These are phyloP conservation scores for Hericium erinaceus DNA, from an alignment of 768 basidiomycete species.

Conservation along the genomic window DNA sequence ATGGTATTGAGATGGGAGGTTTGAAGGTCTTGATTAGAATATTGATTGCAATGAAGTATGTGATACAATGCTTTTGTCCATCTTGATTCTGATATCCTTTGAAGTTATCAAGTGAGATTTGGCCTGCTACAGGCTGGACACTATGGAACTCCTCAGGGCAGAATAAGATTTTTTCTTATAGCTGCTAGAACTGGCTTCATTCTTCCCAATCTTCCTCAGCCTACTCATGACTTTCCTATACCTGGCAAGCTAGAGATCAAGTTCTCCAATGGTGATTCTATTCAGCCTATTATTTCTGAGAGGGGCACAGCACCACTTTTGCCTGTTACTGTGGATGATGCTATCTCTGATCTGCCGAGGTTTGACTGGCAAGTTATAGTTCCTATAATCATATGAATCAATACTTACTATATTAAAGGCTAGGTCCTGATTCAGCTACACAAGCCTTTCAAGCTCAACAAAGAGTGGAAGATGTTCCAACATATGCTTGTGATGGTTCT, in stretches of 20 bases:
- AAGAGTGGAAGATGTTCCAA: background rate
- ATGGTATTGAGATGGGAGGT: slow-evolving; percentile 66
- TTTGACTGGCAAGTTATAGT: slow-evolving; percentile 59
- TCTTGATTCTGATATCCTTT: background rate
- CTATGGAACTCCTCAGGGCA: slow-evolving; percentile 36
- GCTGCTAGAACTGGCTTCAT: slow-evolving; percentile 28
- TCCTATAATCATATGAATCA: background rate
- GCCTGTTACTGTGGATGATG: slow-evolving; percentile 57
- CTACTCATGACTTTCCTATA: slow-evolving; percentile 32
- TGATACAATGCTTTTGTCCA: background rate
- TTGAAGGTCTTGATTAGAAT: slow-evolving; percentile 57
- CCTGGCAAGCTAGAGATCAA: slow-evolving; percentile 41
- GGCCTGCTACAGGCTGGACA: slow-evolving; percentile 37
- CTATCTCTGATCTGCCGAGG: slow-evolving; percentile 60
- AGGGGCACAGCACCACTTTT: slow-evolving; percentile 39
- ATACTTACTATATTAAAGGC: no score
- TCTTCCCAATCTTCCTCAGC: slow-evolving; percentile 32
- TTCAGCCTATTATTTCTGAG: slow-evolving; percentile 36
- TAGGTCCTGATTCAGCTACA: no score
- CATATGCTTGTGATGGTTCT: slow-evolving; percentile 31
- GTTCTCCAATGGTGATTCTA: slow-evolving; percentile 30
- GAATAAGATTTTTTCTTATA: slow-evolving; percentile 41
- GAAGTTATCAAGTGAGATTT: slow-evolving; percentile 36
- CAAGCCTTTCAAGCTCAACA: no score
- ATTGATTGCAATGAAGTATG: slow-evolving; percentile 57